Evolutionary conservation across 306 rosid genomes (phyloP), one percentile per base, ranked within the genome.

Genomic region (Cucurbita argyrosperma): DNA sequence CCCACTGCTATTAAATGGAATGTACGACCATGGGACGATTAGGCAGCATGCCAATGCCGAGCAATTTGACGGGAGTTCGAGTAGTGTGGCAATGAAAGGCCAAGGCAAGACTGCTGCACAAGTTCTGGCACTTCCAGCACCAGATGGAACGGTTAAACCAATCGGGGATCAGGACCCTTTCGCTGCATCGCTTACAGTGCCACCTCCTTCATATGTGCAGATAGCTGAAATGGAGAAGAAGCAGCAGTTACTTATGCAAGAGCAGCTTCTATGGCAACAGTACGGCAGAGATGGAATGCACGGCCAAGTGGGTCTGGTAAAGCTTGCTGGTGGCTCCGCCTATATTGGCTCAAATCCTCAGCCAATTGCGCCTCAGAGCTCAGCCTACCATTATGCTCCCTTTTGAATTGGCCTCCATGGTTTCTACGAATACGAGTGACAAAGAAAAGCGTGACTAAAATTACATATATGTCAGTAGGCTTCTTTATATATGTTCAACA

Each of bases 21-120:
- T 92, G 91, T 92, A 87, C 77, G 96, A 92, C 84, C 92, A 90
- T 71, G 98, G 92, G 21, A 77, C 90, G 26, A 92, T 90, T 82
- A 84, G 87, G 87, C 96, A 84, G 76, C 96, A 92, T 47, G 87
- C 82, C 67, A 87, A 75, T 82, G 76, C 86, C 66, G 26, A 77
- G 74, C 88, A 90, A 21, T 51, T 87, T 43, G 80, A 91, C 40
- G 96, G 98, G 45, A 92, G 98, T 77, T 84, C 90, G 19, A 92
- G 98, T 59, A 90, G 98, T 49, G 90, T 88, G 78, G 88, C 86
- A 65, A 53, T 88, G 76, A 89, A 88, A 1, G 82, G 77, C 74
- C 74, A 46, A 23, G 84, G 91, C 77, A 88, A 83, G 85, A 72
- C 47, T 43, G 75, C 81, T 1, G 75, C 76, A 2, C 88, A 80